Conservation (phyloP, 345 rosid genomes). For the Raphanus raphanistrum region DNA sequence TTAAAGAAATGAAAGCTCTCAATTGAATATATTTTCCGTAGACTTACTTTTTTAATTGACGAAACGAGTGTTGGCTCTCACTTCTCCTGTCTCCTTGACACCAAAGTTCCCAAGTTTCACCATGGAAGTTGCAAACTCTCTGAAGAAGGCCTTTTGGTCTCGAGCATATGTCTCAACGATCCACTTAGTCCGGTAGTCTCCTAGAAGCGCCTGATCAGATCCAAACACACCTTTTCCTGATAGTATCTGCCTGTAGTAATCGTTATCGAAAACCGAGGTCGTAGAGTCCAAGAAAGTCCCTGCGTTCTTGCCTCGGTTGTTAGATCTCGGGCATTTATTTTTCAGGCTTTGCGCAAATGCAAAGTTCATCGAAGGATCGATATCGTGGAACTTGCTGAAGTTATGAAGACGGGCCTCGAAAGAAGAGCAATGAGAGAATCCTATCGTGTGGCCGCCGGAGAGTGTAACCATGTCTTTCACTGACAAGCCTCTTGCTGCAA, state of each 20-base stretch:
- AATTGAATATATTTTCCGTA: background rate
- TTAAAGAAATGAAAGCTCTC: conserved; percentile 18
- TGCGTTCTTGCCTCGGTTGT: conserved; percentile 49
- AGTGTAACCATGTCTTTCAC: conserved; percentile 80
- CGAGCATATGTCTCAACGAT: conserved; percentile 57
- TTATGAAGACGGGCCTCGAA: conserved; percentile 59
- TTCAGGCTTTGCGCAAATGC: conserved; percentile 48
- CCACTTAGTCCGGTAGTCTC: conserved; percentile 57
- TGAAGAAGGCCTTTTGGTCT: conserved; percentile 64
- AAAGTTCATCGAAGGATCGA: conserved; percentile 63
- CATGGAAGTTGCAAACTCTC: conserved; percentile 69
- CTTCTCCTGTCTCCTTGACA: conserved; percentile 61
- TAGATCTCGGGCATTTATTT: conserved; percentile 51
- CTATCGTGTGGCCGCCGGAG: conserved; percentile 79
- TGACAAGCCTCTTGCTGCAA: conserved; percentile 61
- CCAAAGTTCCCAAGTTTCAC: conserved; percentile 73
- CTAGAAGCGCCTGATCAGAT: conserved; percentile 61
- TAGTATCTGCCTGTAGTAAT: conserved; percentile 60
- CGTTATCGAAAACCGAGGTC: conserved; percentile 57
- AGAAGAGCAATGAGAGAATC: conserved; percentile 87
- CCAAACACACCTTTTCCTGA: conserved; percentile 62
- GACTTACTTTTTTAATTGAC: conserved; percentile 40
- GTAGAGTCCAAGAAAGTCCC: conserved; percentile 73
- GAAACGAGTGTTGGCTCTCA: conserved; percentile 51
- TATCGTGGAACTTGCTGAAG: conserved; percentile 54